phyloP scores from a whole-genome alignment of 2,329 filamentous ascomycete genomes.

The Golovinomyces cichoracearum region DNA sequence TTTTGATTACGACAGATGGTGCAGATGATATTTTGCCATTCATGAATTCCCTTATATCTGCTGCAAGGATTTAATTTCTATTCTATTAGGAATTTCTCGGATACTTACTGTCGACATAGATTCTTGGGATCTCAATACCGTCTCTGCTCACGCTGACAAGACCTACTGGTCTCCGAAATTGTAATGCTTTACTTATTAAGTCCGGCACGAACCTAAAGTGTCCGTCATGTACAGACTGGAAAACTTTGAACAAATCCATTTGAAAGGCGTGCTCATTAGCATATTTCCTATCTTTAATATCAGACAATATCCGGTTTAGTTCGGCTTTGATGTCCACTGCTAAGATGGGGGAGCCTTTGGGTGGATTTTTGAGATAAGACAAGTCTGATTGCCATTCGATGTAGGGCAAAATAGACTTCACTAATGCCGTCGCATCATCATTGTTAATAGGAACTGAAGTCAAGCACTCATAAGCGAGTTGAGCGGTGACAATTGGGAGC shows the following conservation, averaged over 20 bases:
- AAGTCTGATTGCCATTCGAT: conserved; percentile 10
- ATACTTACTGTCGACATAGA: conserved; percentile 24
- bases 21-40: conserved; percentile 12
- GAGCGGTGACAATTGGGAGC: conserved; percentile 6
- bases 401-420: conserved; percentile 9
- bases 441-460: conserved; percentile 8
- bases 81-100: neutral
- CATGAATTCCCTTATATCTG: conserved; percentile 4
- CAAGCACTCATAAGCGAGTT: conserved; percentile 11
- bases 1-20: conserved; percentile 24
- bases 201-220: conserved; percentile 33
- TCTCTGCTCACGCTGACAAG: conserved; percentile 34
- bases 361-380: conserved; percentile 23
- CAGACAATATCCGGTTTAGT: conserved; percentile 16
- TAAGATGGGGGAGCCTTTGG: conserved; percentile 22
- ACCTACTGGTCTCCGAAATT: conserved; percentile 21
- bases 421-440: conserved; percentile 6
- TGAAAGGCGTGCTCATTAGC: conserved; percentile 27
- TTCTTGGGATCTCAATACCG: conserved; percentile 27
- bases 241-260: conserved; percentile 24
- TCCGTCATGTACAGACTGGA: conserved; percentile 33
- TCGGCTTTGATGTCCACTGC: conserved; percentile 14
- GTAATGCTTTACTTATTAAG: conserved; percentile 23
- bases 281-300: conserved; percentile 6
- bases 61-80: conserved; percentile 7